Base-by-base conservation (phyloP, 140 eudicot genomes). In the Anethum foeniculum region DNA sequence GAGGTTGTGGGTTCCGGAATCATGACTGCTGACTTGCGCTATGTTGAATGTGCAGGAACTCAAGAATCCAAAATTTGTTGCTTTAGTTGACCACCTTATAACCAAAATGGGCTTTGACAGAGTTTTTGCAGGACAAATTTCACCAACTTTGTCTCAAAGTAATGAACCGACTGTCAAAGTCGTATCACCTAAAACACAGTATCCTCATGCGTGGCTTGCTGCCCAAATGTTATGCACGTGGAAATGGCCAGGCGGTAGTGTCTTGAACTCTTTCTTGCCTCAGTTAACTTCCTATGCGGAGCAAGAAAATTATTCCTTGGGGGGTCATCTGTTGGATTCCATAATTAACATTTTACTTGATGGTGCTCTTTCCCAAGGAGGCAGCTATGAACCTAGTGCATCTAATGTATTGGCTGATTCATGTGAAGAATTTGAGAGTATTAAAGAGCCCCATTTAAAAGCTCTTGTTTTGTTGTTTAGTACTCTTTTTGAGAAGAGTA, bases 191-290 rank as follows among this genome's bases (percentile, higher is more conserved):
- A 77, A 76, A 76, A 80, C 82, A 81, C 71, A 39, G 71, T 79
- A 74, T 78, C 77, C 84, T 41, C 97, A 93, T 77, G 96, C 91
- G 41, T 95, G 99, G 99, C 91, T 95, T 81, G 99, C 97, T 49
- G 92, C 91, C 48, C 97, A 95, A 88, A 88, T 95, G 75, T 80
- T 95, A 80, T 95, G 98, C 96, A 84, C 98, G 77, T 95, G 99
- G 99, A 87, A 92, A 80, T 95, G 99, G 99, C 81, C 81, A 82
- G 90, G 92, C 74, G 98, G 98, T 77, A 89, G 92, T 82, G 97
- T 83, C 80, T 71, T 86, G 69, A 83, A 81, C 84, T 86, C 98
- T 21, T 87, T 95, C 82, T 79, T 95, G 77, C 99, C 99, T 65
- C 82, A 83, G 48, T 84, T 95, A 21, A 67, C 84, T 76, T 77